Percentiles rank a stretch among this genome's conserved stretches.
These are phyloP conservation scores for Puccinia polysora DNA, from an alignment of 1,284 basidiomycete genomes.

Conservation along the genomic window DNA sequence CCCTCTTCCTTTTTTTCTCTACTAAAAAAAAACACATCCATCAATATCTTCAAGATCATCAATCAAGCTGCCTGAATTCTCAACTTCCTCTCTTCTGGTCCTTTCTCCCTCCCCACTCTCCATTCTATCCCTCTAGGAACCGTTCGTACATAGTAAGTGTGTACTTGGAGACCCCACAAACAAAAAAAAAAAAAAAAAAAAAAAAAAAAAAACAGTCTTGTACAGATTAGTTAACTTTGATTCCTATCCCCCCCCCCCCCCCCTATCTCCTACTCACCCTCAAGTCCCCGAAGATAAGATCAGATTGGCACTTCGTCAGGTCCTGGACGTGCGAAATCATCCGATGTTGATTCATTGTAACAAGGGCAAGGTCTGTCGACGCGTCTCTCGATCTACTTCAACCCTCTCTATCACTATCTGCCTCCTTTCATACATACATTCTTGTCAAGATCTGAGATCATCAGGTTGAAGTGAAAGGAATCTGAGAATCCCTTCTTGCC, in stretches of 20 bases:
- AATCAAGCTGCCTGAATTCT: neutral
- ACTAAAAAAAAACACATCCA: slow-evolving; percentile 2
- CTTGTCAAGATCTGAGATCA: neutral
- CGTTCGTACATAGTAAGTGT: slow-evolving; percentile 55
- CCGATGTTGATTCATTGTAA: slow-evolving; percentile 61
- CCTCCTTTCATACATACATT: neutral
- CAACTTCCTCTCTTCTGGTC: neutral
- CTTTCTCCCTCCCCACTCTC: neutral
- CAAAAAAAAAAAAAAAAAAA: neutral
- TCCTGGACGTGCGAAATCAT: slow-evolving; percentile 59
- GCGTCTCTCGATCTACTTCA: no score
- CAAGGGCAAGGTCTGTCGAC: slow-evolving; percentile 58
- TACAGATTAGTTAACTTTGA: neutral
- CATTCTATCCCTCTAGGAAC: slow-evolving; percentile 51
- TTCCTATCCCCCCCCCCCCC: neutral
- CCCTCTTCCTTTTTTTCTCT: slow-evolving; percentile 12
- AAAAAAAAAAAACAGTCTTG: neutral
- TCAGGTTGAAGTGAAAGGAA: neutral
- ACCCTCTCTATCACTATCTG: no score
- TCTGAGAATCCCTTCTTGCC: neutral
- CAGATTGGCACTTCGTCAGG: slow-evolving; percentile 57
- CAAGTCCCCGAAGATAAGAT: slow-evolving; percentile 58
- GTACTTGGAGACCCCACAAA: neutral
- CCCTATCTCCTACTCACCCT: neutral
- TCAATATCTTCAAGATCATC: neutral